A percentile compares a stretch with the other conserved stretches of the same genome.
These are phyloP conservation scores for Choanephora cucurbitarum DNA, from an alignment of 371 early-diverging fungal species.

Conservation along the genomic window DNA sequence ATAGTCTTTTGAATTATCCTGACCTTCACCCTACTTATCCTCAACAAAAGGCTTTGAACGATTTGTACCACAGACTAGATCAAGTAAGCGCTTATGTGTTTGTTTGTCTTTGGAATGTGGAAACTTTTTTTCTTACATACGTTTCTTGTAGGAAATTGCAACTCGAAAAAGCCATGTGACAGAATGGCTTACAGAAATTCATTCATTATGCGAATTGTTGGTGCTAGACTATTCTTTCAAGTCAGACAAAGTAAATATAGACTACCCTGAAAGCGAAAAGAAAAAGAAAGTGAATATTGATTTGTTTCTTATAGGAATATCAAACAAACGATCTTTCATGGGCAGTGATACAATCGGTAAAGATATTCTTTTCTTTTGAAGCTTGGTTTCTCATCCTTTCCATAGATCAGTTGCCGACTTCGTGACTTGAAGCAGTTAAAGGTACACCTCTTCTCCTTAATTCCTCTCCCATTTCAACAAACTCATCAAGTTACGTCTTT, in stretches of 20 bases:
- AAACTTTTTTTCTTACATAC: no score
- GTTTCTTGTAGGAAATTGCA: slow-evolving; percentile 25
- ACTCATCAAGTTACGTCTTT: neutral
- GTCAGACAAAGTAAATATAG: slow-evolving; percentile 17
- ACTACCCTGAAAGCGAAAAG: neutral
- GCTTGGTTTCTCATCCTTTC: neutral
- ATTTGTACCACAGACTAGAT: slow-evolving; percentile 21
- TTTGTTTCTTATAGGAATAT: slow-evolving; percentile 21
- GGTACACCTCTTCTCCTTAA: slow-evolving; percentile 15
- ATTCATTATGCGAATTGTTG: slow-evolving; percentile 21
- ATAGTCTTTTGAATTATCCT: slow-evolving; percentile 12
- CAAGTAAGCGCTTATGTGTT: slow-evolving; percentile 12
- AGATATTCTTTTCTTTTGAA: neutral
- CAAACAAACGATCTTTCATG: slow-evolving; percentile 27
- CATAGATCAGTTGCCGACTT: slow-evolving; percentile 30
- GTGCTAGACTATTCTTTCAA: slow-evolving; percentile 15
- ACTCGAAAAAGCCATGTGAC: slow-evolving; percentile 20
- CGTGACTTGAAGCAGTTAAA: slow-evolving; percentile 23
- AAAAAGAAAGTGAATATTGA: neutral
- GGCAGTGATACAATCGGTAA: slow-evolving; percentile 38
- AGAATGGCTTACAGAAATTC: slow-evolving; percentile 26
- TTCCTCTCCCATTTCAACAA: neutral
- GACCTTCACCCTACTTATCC: slow-evolving; percentile 25
- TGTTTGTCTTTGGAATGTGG: slow-evolving; percentile 5
- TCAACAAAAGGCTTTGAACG: slow-evolving; percentile 20